A percentile compares a stretch with the other conserved stretches of the same genome.
Evolutionary conservation across 306 rosid species (phyloP).

Genomic region (Cucumis sativus): DNA sequence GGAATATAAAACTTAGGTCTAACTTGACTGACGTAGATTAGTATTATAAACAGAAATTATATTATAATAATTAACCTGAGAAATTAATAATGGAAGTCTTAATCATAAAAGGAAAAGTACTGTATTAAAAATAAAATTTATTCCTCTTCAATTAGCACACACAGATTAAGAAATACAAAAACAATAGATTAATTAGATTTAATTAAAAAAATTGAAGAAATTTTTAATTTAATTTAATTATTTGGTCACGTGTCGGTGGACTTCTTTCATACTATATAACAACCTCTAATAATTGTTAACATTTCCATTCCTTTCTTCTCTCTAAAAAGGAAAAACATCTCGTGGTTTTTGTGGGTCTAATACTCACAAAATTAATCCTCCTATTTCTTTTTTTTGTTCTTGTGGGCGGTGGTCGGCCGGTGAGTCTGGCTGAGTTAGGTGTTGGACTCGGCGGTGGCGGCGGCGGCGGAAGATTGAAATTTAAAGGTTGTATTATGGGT

Average conservation of each 20-base stretch:
- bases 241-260: conserved; percentile 15
- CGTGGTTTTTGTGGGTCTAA: not conserved
- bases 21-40: not conserved
- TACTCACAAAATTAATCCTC: not conserved
- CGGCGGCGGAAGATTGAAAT: not conserved
- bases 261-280: not conserved
- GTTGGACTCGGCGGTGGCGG: not conserved
- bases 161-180: not conserved
- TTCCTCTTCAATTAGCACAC: not conserved
- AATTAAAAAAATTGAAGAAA: not conserved
- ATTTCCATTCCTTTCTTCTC: not conserved
- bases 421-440: conserved; percentile 1
- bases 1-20: not conserved
- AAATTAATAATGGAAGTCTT: not conserved
- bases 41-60: not conserved
- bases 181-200: not conserved
- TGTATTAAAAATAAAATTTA: not conserved
- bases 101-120: not conserved
- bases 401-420: not conserved
- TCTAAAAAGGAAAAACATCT: not conserved
- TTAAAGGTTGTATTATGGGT: not conserved
- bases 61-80: not conserved
- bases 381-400: too few species aligned
- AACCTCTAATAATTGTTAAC: not conserved
- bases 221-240: not conserved